phyloP scores from a whole-genome alignment of 2,329 filamentous ascomycete genomes.

The Talaromyces islandicus region DNA sequence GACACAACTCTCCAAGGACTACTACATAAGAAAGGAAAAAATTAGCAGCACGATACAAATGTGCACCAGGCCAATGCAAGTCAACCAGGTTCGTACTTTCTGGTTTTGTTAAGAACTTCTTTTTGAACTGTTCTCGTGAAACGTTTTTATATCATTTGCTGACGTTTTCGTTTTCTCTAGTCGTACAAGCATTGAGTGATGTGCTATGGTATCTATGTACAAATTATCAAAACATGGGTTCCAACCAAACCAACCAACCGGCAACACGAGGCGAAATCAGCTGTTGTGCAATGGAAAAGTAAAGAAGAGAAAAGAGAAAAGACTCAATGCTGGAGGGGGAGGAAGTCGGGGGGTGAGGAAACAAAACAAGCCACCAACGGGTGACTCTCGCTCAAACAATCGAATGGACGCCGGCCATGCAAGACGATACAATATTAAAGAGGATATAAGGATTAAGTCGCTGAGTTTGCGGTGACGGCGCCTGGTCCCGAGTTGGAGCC shows the following conservation, averaged over 20 bases:
- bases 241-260: not conserved
- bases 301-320: not conserved
- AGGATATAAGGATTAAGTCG: conserved; percentile 15
- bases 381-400: conserved; percentile 10
- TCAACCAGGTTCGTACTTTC: not conserved
- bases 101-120: not conserved
- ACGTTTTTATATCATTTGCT: conserved; percentile 15
- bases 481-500: conserved; percentile 26
- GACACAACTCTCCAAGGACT: conserved; percentile 25
- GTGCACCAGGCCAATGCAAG: not conserved
- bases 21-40: conserved; percentile 23
- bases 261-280: not conserved
- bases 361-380: not conserved
- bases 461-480: conserved; percentile 21
- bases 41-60: not conserved
- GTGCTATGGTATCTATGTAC: conserved; percentile 28
- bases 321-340: conserved; percentile 2
- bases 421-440: conserved; percentile 18
- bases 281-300: not conserved
- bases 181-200: conserved; percentile 25
- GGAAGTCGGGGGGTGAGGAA: not conserved
- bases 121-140: not conserved
- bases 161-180: conserved; percentile 33
- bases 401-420: conserved; percentile 11
- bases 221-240: conserved; percentile 21